These are phyloP conservation scores for Teratosphaeria gauchensis DNA, from an alignment of 2,329 filamentous ascomycete species.

Conservation along the genomic window DNA sequence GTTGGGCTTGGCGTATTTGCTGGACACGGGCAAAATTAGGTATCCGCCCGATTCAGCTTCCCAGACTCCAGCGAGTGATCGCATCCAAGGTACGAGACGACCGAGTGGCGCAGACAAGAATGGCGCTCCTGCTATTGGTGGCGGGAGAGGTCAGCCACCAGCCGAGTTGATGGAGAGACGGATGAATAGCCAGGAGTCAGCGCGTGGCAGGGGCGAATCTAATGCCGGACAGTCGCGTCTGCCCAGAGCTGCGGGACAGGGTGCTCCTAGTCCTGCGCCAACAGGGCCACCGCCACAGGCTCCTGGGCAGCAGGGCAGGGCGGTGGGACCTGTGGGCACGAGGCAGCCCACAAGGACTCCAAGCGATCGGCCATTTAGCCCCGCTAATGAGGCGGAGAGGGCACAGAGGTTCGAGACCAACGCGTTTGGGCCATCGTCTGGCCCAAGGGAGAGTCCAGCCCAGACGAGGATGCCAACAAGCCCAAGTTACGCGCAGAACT, in stretches of 20 bases:
- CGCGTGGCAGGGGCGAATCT: constrained; percentile 21
- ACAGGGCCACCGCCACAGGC: constrained; percentile 56
- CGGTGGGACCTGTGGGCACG: constrained; percentile 14
- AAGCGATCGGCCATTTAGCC: constrained; percentile 21
- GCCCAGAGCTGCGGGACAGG: constrained; percentile 33
- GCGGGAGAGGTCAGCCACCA: background rate
- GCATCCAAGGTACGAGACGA: constrained; percentile 19
- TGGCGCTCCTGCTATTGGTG: background rate
- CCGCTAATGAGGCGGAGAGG: constrained; percentile 15
- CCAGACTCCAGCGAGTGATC: constrained; percentile 24
- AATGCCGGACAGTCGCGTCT: constrained; percentile 42
- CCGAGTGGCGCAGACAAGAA: constrained; percentile 23
- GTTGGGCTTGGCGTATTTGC: constrained; percentile 76
- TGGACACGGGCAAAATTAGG: constrained; percentile 92
- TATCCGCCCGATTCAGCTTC: constrained; percentile 60
- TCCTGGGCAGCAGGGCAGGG: constrained; percentile 42
- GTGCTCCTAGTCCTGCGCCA: constrained; percentile 44
- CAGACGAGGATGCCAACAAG: constrained; percentile 7
- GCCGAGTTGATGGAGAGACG: constrained; percentile 20
- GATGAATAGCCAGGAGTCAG: constrained; percentile 14
- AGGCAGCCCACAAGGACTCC: constrained; percentile 21
- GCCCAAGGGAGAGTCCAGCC: constrained; percentile 2
- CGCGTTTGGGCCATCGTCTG: background rate
- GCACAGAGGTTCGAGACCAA: constrained; percentile 16
- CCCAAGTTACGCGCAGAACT: constrained; percentile 10